Evolutionary conservation across 1,284 basidiomycete species (phyloP), one percentile per base, ranked within the genome.

Genomic region (Thelephora terrestris): DNA sequence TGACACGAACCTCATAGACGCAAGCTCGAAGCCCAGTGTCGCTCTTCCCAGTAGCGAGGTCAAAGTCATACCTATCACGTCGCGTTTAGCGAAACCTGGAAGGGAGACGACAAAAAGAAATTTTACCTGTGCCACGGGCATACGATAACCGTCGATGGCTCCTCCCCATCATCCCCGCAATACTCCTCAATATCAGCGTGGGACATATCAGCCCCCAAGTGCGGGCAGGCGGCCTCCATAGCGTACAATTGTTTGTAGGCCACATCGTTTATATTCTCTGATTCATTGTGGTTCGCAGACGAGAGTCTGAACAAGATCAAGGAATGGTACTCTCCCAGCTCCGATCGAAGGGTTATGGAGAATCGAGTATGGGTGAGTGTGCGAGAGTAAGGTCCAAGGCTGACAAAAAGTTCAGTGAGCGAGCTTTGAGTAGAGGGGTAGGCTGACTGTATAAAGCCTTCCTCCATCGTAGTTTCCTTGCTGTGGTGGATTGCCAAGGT

Each of bases 171-270:
- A 51, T 86, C 83, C 43, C 61, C 70, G 52, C 79, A 82, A 50
- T 73, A 80, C 51, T 86, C 83, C 57, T 88, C 84, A 14, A 85
- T 82, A 34, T 85, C 82, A 0, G 84, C 85, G 64, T 89, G 84
- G 27, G 83, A 86, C 59, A 91, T 73, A 46, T 91, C 87, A 5
- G 87, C 88, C 2, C 87, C 88, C 3, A 91, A 73, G 66, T 92
- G 90, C 0, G 89, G 89, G 60, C 90, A 91, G 9, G 75, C 77
- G 7, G 86, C 79, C 63, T 91, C 88, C 88, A 93, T 91, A 40
- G 80, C 83, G 60, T 90, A 91, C 7, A 88, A 69, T 58, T 87
- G 81, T 27, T 50, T 55, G 27, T 57, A 52, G 12, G 43, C 56
- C 5, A 53, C 48, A 6, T 52, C 43, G 6, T 52, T 52, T 21